Evolutionary conservation across 495 filamentous ascomycete genomes (phyloP).

Genomic region (Penicillium malachiteum): DNA sequence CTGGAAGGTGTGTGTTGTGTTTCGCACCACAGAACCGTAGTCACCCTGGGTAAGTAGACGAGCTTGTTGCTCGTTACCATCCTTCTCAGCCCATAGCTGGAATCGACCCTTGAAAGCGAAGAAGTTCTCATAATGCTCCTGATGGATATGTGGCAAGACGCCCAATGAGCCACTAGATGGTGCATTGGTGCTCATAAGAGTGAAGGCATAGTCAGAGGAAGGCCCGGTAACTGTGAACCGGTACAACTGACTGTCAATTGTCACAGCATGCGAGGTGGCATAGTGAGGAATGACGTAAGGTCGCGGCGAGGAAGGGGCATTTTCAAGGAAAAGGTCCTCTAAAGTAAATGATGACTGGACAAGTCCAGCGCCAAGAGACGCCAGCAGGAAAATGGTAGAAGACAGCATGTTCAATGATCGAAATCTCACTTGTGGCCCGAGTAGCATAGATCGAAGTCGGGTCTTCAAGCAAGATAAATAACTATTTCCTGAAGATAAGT

Average conservation of each 20-base stretch:
- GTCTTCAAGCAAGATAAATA: too few relatives aligned
- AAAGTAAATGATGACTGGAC: slow-evolving; percentile 12
- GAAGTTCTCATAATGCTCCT: slow-evolving; percentile 46
- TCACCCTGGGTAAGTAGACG: slow-evolving; percentile 40
- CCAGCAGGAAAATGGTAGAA: slow-evolving; percentile 11
- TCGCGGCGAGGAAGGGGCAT: slow-evolving; percentile 27
- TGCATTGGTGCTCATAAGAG: slow-evolving; percentile 40
- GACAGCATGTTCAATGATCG: slow-evolving; percentile 9
- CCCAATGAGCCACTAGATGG: slow-evolving; percentile 27
- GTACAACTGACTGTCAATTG: slow-evolving; percentile 25
- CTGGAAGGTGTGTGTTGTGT: slow-evolving; percentile 48
- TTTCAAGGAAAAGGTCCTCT: slow-evolving; percentile 25
- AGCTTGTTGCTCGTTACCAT: slow-evolving; percentile 28
- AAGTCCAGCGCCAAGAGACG: slow-evolving; percentile 10
- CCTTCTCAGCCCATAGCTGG: slow-evolving; percentile 45
- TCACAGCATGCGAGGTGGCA: slow-evolving; percentile 31
- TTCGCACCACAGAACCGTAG: slow-evolving; percentile 37
- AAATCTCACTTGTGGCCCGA: too few relatives aligned
- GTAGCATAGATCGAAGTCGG: too few relatives aligned
- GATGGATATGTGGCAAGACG: slow-evolving; percentile 44
- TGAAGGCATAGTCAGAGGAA: slow-evolving; percentile 42
- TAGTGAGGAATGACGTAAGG: slow-evolving; percentile 35
- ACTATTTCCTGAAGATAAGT: not conserved
- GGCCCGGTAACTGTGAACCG: slow-evolving; percentile 43
- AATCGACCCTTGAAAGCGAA: slow-evolving; percentile 44